Percentiles rank a stretch among this genome's conserved stretches.
phyloP scores from a whole-genome alignment of 192 early-diverging fungal genomes.

The Mycoemilia scoparia region DNA sequence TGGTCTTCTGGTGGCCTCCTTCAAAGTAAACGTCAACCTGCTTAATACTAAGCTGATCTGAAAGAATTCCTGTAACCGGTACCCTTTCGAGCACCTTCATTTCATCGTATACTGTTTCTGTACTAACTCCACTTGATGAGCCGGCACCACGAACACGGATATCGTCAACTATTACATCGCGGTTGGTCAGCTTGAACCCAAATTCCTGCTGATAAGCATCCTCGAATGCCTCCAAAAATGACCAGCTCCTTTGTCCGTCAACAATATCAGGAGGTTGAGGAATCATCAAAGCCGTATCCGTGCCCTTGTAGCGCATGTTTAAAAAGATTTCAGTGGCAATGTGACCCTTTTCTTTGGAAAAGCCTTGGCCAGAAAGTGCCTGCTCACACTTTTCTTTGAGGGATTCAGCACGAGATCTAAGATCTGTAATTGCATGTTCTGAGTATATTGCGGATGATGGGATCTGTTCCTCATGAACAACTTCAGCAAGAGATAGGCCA shows the following conservation, averaged over 20 bases:
- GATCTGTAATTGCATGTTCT: slow-evolving; percentile 9
- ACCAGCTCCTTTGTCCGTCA: slow-evolving; percentile 39
- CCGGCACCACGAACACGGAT: slow-evolving; percentile 81
- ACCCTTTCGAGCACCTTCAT: slow-evolving; percentile 6
- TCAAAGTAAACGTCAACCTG: slow-evolving; percentile 58
- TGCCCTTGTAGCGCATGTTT: slow-evolving; percentile 85
- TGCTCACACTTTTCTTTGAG: slow-evolving; percentile 27
- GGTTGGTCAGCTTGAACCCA: slow-evolving; percentile 75
- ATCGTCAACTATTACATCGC: slow-evolving; percentile 75
- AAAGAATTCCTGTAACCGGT: neutral
- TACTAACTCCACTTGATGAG: slow-evolving; percentile 3
- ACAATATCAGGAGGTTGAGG: slow-evolving; percentile 32
- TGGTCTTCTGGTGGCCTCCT: slow-evolving; percentile 43
- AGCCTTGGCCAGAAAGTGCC: slow-evolving; percentile 54
- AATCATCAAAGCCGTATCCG: slow-evolving; percentile 84
- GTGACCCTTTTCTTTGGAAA: slow-evolving; percentile 14
- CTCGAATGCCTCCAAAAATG: slow-evolving; percentile 51
- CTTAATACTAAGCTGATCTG: slow-evolving; percentile 20
- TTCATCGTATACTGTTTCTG: slow-evolving; percentile 31
- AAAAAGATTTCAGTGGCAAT: slow-evolving; percentile 52
- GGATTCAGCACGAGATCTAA: slow-evolving; percentile 32
- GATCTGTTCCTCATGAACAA: slow-evolving; percentile 80
- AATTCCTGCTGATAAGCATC: slow-evolving; percentile 76
- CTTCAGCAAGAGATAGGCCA: slow-evolving; percentile 75
- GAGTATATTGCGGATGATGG: slow-evolving; percentile 44